Evolutionary conservation across 495 filamentous ascomycete genomes (phyloP).

Genomic region (Astrocystis sublimbata): DNA sequence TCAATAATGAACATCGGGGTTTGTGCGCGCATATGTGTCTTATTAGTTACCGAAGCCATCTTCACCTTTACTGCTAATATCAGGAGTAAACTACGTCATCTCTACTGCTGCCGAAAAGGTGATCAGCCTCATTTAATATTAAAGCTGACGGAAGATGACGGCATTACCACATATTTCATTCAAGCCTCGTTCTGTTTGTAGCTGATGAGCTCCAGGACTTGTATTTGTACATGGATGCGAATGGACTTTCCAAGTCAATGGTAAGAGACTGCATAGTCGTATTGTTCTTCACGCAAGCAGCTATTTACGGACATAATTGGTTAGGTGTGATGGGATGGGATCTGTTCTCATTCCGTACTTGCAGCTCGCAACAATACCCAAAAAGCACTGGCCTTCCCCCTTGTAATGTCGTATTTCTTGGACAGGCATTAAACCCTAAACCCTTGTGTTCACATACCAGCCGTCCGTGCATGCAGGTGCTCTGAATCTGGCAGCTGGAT

Average conservation of each 20-base stretch:
- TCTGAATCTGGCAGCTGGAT: not conserved
- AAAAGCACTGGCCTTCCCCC: not conserved
- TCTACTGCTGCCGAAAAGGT: not conserved
- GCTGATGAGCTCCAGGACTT: not conserved
- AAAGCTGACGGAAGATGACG: slow-evolving; percentile 12
- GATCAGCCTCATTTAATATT: slow-evolving; percentile 10
- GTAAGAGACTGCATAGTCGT: too few species aligned
- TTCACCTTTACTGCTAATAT: not conserved
- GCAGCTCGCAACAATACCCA: not conserved
- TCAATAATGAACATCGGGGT: not conserved
- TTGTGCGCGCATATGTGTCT: not conserved
- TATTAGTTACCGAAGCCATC: not conserved
- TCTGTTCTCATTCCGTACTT: not conserved
- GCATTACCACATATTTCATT: not conserved
- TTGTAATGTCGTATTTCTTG: not conserved
- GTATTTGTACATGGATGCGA: not conserved
- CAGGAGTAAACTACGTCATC: not conserved
- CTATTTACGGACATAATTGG: not conserved
- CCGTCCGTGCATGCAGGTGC: not conserved
- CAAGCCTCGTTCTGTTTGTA: not conserved
- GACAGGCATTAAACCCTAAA: not conserved
- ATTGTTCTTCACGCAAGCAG: too few species aligned
- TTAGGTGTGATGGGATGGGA: not conserved
- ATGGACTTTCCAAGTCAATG: too few species aligned
- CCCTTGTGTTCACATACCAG: not conserved